Base-by-base conservation (phyloP, 2,329 filamentous ascomycete species). In the Dactylonectria macrodidyma region DNA sequence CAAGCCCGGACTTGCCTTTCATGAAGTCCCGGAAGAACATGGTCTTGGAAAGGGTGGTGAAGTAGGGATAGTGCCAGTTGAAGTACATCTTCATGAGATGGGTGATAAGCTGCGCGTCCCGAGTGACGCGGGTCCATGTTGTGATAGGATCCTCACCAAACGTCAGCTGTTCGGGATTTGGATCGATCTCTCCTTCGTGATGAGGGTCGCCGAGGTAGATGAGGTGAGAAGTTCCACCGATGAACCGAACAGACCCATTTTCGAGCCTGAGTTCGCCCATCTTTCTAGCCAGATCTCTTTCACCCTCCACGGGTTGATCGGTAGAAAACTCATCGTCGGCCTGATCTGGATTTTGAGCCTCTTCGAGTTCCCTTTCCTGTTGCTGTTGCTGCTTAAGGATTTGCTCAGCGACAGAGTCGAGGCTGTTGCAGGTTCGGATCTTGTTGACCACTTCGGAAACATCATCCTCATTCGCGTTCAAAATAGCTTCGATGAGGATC, bases 41-140 rank as follows among this genome's bases (percentile, higher is more conserved):
- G 44, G 88, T 90, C 79, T 94, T 97, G 12, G 95, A 95, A 7
- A 98, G 85, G 0, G 93, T 96, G 4, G 95, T 95, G 80, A 98
- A 99, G 82, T 96, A 98, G 19, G 95, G 92, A 80, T 98, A 98
- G 81, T 98, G 96, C 93, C 95, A 98, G 75, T 91, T 94, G 82
- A 98, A 98, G 82, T 99, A 99, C 93, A 98, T 95, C 76, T 95
- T 95, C 78, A 99, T 90, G 19, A 99, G 89, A 80, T 98, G 95
- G 16, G 91, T 88, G 73, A 98, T 90, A 52, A 97, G 86, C 61
- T 92, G 89, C 26, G 90, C 87, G 78, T 98, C 94, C 58, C 90
- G 86, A 1, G 94, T 97, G 52, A 97, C 94, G 16, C 87, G 89
- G 0, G 95, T 97, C 96, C 96, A 99, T 61, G 92, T 95, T 22